Base-by-base conservation (phyloP, 805 yeast species). In the Metschnikowia bowlesiae region DNA sequence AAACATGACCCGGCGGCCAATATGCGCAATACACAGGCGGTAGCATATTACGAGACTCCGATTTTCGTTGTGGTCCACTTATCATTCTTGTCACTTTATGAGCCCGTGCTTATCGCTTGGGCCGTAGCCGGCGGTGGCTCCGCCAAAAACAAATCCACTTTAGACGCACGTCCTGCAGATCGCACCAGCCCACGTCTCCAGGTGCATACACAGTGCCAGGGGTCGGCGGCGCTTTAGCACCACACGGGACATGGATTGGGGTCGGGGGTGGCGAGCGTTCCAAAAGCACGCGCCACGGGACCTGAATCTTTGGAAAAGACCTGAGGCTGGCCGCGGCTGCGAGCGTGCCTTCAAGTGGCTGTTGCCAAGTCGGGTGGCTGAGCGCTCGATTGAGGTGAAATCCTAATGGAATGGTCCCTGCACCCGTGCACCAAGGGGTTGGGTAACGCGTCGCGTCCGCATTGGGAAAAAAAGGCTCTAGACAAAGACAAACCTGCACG, bases 401-500 rank as follows among this genome's bases (percentile, higher is more conserved):
- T 8, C 11, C 6, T 5, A 36, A 26, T 28, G 46, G 8, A 44
- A 35, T 16, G n/a, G 46, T 34, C 2, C 1, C 11, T 10, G 33
- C 46, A 36, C 34, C 39, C 39, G 46, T 35, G 38, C 32, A 36
- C 39, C 34, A 14, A 28, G 14, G 38, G n/a, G 45, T 22, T 22
- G n/a, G n/a, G n/a, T 6, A 11, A 45, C 48, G 48, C 48, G 48
- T 37, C 48, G 48, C 48, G 43, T 37, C 31, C 48, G 14, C 16
- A 45, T 45, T 32, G 43, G 48, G 48, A 45, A 45, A 45, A 38
- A 38, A 8, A 14, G 13, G 11, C 39, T 43, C 46, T 34, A 28
- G 35, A 18, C 39, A 35, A 13, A 18, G 42, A 14, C 11, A 9
- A 3, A 8, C 39, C 39, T 34, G 46, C 46, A 35, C 28, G 16